Evolutionary conservation across 2,329 filamentous ascomycete genomes (phyloP).

Genomic region (Trichophyton simii): DNA sequence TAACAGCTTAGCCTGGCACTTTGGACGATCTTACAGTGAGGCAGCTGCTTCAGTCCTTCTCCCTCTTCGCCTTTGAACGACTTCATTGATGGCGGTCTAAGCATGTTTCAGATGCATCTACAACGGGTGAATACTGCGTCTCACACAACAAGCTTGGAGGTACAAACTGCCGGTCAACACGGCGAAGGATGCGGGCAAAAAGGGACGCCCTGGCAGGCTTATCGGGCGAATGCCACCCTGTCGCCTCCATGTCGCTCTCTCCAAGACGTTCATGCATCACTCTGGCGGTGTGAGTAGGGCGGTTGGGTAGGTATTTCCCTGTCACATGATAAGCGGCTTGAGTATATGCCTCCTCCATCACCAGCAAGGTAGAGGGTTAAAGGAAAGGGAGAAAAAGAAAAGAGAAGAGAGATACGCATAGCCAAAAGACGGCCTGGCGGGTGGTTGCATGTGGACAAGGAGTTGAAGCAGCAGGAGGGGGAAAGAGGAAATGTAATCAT

Average conservation of each 20-base stretch:
- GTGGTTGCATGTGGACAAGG: not conserved
- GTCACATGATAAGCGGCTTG: not conserved
- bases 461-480: not conserved
- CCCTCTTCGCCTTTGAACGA: not conserved
- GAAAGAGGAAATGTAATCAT: not conserved
- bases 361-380: not conserved
- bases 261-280: constrained; percentile 1
- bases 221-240: not conserved
- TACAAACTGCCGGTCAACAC: not conserved
- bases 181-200: not conserved
- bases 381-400: not conserved
- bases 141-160: not conserved
- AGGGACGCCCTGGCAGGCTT: not conserved
- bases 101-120: not conserved
- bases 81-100: not conserved
- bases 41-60: not conserved
- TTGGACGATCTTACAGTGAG: not conserved
- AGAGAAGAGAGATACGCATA: not conserved
- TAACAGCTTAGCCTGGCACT: not conserved
- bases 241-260: not conserved
- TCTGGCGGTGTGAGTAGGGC: not conserved
- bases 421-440: not conserved
- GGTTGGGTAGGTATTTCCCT: not conserved
- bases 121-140: not conserved
- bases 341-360: not conserved